Percentiles rank a stretch among this genome's conserved stretches.
These are phyloP conservation scores for Cyclanthera cordifolia DNA, from an alignment of 306 rosid species.

Conservation along the genomic window DNA sequence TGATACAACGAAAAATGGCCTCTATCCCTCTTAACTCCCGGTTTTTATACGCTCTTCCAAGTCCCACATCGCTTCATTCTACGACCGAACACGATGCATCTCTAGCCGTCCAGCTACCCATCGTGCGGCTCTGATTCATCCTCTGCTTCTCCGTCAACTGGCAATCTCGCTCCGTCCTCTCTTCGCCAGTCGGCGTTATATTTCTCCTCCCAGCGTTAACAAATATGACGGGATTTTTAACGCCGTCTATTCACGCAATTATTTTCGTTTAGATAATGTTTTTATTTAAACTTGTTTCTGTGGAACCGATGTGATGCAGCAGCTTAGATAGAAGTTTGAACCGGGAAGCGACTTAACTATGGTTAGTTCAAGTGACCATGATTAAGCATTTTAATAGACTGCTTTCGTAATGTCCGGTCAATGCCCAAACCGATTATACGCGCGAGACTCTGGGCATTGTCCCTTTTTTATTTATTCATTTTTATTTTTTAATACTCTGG, in stretches of 20 bases:
- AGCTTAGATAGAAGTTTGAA: not conserved
- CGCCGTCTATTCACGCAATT: conserved; percentile 18
- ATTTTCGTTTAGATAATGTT: too few species aligned
- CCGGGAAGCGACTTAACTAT: not conserved
- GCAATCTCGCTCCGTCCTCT: conserved; percentile 8
- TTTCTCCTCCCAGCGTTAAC: conserved; percentile 19
- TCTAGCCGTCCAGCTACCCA: conserved; percentile 27
- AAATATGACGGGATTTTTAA: conserved; percentile 29
- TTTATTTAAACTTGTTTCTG: not conserved
- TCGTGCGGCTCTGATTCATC: conserved; percentile 27
- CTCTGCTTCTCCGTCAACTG: conserved; percentile 25
- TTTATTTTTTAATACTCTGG: not conserved
- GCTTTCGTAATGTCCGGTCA: not conserved
- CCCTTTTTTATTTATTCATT: too few species aligned
- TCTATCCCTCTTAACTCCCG: conserved; percentile 28
- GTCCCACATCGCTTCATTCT: conserved; percentile 18
- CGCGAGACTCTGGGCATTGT: too few species aligned
- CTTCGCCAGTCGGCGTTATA: conserved; percentile 3
- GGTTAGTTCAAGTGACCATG: conserved; percentile 5
- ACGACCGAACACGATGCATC: conserved; percentile 29
- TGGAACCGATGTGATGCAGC: conserved; percentile 11
- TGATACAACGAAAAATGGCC: conserved; percentile 45
- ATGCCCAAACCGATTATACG: too few species aligned
- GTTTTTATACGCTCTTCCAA: conserved; percentile 38
- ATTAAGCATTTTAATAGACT: not conserved